Evolutionary conservation across 768 basidiomycete genomes (phyloP), one percentile per base, ranked within the genome.

Genomic region (Gymnopilus junonius): DNA sequence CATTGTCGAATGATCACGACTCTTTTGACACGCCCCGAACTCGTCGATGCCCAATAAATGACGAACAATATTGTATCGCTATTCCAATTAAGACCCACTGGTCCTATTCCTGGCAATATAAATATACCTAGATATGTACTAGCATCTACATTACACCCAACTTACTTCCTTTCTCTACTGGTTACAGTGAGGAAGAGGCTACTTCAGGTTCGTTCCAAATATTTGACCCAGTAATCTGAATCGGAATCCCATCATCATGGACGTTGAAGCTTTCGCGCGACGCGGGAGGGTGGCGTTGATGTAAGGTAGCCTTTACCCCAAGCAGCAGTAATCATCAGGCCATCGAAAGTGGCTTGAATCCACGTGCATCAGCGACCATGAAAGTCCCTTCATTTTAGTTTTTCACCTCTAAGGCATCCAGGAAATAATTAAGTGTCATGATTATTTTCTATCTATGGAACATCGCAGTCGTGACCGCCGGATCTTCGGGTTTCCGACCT

Each of bases 71-170:
- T 61, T 73, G 72, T 74, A 73, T 74, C 69, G 72, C 65, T 71
- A 71, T 53, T 66, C 48, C 67, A 74, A 62, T 65, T 32, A 60
- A 58, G 58, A 58, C 61, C 64, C 39, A 39, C 51, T 51, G 63
- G 63, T 68, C 55, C 54, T 66, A 65, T 62, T 63, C 64, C 68
- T 62, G 65, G 65, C 56, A 57, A 67, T 73, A n/a, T n/a, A n/a
- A n/a, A n/a, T n/a, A 71, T 74, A 74, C 70, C 70, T 74, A 71
- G 65, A 71, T 65, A 70, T 75, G 71, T 72, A 73, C 68, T 65
- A 67, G 66, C 67, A 65, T 62, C 39, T 67, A 65, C 58, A 42
- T 58, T 69, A 64, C 65, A 54, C 40, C 42, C 32, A 65, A 58
- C 51, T 46, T 67, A 55, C 57, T 48, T 63, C 54, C 62, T 64